These are phyloP conservation scores for Beauveria bassiana DNA, from an alignment of 2,329 filamentous ascomycete genomes.

Conservation along the genomic window DNA sequence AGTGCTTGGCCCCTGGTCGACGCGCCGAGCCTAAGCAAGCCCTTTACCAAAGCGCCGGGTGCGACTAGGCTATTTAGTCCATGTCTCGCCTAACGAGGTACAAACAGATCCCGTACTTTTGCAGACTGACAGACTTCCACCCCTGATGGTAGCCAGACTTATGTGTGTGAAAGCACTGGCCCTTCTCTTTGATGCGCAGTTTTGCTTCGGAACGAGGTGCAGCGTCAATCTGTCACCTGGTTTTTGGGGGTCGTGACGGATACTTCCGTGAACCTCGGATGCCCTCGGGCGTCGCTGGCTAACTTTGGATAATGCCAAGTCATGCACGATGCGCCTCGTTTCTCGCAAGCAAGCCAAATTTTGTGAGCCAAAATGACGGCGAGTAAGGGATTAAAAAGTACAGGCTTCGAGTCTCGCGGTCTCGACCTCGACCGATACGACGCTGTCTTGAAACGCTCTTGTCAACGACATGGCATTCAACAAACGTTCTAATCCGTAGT, in stretches of 20 bases:
- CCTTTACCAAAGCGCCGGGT: conserved; percentile 6
- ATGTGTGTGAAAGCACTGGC: neutral
- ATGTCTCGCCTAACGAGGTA: neutral
- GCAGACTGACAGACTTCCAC: neutral
- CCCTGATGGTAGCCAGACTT: neutral
- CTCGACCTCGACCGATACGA: neutral
- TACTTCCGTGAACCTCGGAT: conserved; percentile 2
- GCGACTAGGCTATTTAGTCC: neutral
- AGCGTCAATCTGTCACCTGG: neutral
- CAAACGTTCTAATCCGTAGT: no score
- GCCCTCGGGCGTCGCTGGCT: neutral
- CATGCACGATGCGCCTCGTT: neutral
- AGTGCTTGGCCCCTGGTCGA: neutral
- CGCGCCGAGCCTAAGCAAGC: neutral
- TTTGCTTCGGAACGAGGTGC: neutral
- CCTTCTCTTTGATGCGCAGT: neutral
- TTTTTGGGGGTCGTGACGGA: neutral
- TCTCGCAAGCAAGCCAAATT: neutral
- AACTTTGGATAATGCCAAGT: neutral
- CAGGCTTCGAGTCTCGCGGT: neutral
- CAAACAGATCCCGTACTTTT: neutral
- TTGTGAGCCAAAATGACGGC: neutral
- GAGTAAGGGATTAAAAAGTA: neutral
- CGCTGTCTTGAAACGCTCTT: neutral
- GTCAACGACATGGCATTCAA: no score